phyloP scores from a whole-genome alignment of 129 eudicot species.

The Chrysanthemum seticuspe region DNA sequence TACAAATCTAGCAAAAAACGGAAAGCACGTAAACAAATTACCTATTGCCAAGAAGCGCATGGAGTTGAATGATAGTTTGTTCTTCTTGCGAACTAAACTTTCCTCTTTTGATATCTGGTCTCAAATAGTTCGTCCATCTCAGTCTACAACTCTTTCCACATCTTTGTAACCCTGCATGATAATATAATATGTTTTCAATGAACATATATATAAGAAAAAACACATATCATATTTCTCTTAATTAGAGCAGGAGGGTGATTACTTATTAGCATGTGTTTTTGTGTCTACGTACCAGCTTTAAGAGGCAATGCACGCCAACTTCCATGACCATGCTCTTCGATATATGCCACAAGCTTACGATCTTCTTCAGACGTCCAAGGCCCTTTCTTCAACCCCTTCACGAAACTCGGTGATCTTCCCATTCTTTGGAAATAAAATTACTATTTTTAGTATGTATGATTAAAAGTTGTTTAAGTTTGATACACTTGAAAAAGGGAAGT shows the following conservation, averaged over 20 bases:
- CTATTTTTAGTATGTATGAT: not conserved
- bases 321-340: constrained; percentile 67
- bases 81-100: constrained; percentile 71
- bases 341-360: constrained; percentile 51
- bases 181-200: not conserved
- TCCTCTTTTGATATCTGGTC: constrained; percentile 76
- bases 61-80: constrained; percentile 72
- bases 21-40: constrained; percentile 1
- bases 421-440: constrained; percentile 16
- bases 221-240: not conserved
- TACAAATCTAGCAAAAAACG: not conserved
- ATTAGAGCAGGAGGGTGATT: not conserved
- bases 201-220: not conserved
- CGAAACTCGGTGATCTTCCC: constrained; percentile 57
- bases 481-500: not conserved
- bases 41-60: constrained; percentile 85
- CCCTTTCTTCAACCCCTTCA: constrained; percentile 65
- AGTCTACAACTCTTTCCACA: constrained; percentile 73
- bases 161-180: constrained; percentile 49
- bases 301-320: constrained; percentile 71
- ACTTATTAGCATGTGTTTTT: not conserved
- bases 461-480: not conserved
- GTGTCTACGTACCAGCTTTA: constrained; percentile 48
- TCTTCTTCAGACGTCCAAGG: constrained; percentile 76
- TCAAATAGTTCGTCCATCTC: constrained; percentile 63